Base-by-base conservation (phyloP, 1,139 yeast species). In the Scheffersomyces insectosa region DNA sequence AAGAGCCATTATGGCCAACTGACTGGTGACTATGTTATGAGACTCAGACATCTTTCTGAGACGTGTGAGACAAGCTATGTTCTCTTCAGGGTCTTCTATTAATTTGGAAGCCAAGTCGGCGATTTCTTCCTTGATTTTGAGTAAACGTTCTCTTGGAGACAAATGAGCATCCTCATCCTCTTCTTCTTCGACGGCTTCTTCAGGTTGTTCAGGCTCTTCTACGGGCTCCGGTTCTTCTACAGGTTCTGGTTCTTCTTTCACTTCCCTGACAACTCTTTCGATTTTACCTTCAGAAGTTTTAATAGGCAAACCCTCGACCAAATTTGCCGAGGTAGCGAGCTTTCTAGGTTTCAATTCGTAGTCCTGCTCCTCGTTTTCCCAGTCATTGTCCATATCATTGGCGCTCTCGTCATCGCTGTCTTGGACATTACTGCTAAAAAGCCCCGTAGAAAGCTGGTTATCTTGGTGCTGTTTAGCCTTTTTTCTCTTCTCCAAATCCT, bases 61-160 rank as follows among this genome's bases (percentile, higher is more conserved):
- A 56, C 91, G 80, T 3, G 87, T 77, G 23, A 93, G 70, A 39
- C 83, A 75, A 5, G 78, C 63, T 11, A 85, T 73, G 59, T 91
- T 81, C 56, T 88, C 96, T 61, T 93, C 98, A 1, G 99, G 97
- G 47, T 89, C 90, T 62, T 91, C 96, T 57, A 83, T 82, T 34
- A 93, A 67, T 41, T 77, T 78, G 29, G 88, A 88, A 1, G 96
- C 97, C 41, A 85, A 65, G 12, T 79, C 84, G 0, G 98, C 97
- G 29, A 93, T 79, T 46, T 85, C 88, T 65, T 90, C 98, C 55
- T 90, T 88, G 39, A 88, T 73, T 48, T 76, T 75, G 13, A 75
- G 54, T 30, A 88, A 71, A 46, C 73, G 74, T 57, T 83, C 85
- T 42, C 72, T 79, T 0, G 85, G 83, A n/a, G 80, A 70, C 7